phyloP scores from a whole-genome alignment of 345 rosid species.

The Melastoma malabathricum region DNA sequence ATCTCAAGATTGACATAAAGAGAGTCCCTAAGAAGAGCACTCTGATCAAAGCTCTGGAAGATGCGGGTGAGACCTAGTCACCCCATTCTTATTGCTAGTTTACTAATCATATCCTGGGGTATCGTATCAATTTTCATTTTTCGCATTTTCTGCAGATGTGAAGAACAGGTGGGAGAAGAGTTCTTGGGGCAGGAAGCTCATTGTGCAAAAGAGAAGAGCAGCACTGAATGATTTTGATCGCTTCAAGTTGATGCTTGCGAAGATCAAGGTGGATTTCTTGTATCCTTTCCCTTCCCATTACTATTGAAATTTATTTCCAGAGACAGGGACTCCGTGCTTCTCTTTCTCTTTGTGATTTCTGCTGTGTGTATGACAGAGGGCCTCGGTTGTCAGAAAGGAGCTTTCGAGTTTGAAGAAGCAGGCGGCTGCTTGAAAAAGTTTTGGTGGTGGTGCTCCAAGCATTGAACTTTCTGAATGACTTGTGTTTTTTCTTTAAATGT shows the following conservation, averaged over 20 bases:
- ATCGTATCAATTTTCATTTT: background rate
- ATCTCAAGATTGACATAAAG: conserved; percentile 58
- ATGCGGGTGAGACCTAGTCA: conserved; percentile 37
- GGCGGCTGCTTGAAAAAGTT: conserved; percentile 7
- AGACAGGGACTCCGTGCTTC: too few relatives aligned
- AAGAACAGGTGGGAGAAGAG: conserved; percentile 79
- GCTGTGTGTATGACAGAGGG: conserved; percentile 1
- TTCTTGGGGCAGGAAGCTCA: conserved; percentile 75
- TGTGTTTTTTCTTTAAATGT: background rate
- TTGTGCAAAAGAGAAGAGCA: conserved; percentile 66
- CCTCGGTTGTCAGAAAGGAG: conserved; percentile 5
- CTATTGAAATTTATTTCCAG: too few relatives aligned
- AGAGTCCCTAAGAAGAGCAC: conserved; percentile 72
- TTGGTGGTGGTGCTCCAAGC: background rate
- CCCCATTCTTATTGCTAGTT: background rate
- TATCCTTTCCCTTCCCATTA: too few relatives aligned
- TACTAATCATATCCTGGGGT: background rate
- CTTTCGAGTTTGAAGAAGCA: conserved; percentile 7
- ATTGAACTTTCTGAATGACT: background rate
- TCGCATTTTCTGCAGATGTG: conserved; percentile 32
- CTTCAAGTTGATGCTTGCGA: conserved; percentile 80
- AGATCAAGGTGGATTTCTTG: conserved; percentile 48
- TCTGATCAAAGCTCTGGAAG: conserved; percentile 67
- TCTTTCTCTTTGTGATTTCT: too few relatives aligned
- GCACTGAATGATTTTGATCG: conserved; percentile 69